Conservation (phyloP, 768 basidiomycete species). For the Pilatotrama ljubarskyi region DNA sequence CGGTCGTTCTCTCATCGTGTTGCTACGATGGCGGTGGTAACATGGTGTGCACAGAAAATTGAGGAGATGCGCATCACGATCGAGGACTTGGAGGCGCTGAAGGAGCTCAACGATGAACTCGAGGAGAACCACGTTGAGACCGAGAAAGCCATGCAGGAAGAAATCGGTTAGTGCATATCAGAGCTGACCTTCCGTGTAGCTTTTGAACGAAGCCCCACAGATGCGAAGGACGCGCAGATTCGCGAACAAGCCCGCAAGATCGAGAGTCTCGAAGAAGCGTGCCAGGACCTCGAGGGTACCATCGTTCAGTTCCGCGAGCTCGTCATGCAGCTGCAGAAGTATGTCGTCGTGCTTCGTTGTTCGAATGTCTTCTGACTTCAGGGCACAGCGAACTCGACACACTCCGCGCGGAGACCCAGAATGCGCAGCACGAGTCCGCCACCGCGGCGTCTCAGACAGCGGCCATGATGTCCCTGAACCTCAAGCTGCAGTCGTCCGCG, state of each 20-base stretch:
- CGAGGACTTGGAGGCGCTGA: constrained; percentile 93
- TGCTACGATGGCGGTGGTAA: neutral
- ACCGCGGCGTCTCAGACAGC: constrained; percentile 86
- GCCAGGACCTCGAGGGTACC: constrained; percentile 84
- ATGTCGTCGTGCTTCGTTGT: constrained; percentile 12
- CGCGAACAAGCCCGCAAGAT: constrained; percentile 67
- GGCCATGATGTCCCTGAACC: constrained; percentile 90
- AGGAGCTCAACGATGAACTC: constrained; percentile 95
- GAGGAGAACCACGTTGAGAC: constrained; percentile 96
- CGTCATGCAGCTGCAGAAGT: constrained; percentile 83
- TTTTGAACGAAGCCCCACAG: constrained; percentile 36
- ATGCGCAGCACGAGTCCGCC: constrained; percentile 79
- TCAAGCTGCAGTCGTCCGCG: constrained; percentile 90
- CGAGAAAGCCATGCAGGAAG: constrained; percentile 87
- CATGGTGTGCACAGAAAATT: constrained; percentile 64
- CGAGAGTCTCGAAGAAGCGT: constrained; percentile 70
- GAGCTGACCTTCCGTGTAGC: neutral
- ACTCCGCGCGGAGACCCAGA: constrained; percentile 82
- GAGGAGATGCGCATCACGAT: constrained; percentile 97
- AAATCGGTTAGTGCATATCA: constrained; percentile 61
- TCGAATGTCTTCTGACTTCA: neutral
- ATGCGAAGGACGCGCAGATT: constrained; percentile 68
- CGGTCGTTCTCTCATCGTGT: constrained; percentile 6
- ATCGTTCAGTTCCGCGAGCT: constrained; percentile 93
- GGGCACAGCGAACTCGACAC: constrained; percentile 74